Percentiles rank a stretch among this genome's conserved stretches.
phyloP scores from a whole-genome alignment of 2,329 filamentous ascomycete species.

The Thermoascus crustaceus region DNA sequence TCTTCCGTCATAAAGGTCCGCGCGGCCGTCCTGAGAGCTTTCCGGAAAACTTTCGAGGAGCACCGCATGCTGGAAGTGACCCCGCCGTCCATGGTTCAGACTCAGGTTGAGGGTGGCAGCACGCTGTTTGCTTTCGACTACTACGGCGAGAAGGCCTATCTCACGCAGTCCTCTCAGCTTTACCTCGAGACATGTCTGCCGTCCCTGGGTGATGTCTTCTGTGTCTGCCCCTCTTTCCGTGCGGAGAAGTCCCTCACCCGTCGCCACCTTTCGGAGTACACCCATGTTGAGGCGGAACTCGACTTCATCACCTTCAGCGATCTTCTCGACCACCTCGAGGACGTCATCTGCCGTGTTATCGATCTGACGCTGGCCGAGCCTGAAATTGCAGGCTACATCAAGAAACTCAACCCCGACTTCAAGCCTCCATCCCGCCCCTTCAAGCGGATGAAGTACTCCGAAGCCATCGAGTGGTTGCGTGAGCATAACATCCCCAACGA shows the following conservation, averaged over 20 bases:
- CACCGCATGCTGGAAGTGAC: conserved; percentile 72
- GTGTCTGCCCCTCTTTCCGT: conserved; percentile 97
- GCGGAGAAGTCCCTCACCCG: conserved; percentile 93
- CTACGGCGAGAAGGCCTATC: conserved; percentile 82
- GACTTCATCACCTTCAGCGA: conserved; percentile 93
- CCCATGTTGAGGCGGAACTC: conserved; percentile 90
- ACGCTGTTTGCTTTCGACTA: conserved; percentile 86
- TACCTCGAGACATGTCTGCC: conserved; percentile 94
- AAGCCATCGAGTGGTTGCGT: conserved; percentile 89
- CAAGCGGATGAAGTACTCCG: conserved; percentile 86
- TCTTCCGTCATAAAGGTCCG: conserved; percentile 84
- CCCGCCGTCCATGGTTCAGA: conserved; percentile 87
- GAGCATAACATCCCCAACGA: conserved; percentile 90
- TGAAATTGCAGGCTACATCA: conserved; percentile 62
- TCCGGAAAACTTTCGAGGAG: conserved; percentile 70
- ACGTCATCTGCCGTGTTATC: conserved; percentile 78
- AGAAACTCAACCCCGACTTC: conserved; percentile 88
- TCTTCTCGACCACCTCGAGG: conserved; percentile 77
- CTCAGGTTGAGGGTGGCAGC: conserved; percentile 84
- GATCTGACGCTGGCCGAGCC: conserved; percentile 68
- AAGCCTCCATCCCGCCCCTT: conserved; percentile 74
- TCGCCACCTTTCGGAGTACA: conserved; percentile 91
- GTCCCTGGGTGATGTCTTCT: conserved; percentile 89
- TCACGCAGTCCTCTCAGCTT: conserved; percentile 93
- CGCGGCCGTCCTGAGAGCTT: conserved; percentile 70